These are phyloP conservation scores for Leucocoprinus sp. DNA, from an alignment of 768 basidiomycete genomes.

Conservation along the genomic window DNA sequence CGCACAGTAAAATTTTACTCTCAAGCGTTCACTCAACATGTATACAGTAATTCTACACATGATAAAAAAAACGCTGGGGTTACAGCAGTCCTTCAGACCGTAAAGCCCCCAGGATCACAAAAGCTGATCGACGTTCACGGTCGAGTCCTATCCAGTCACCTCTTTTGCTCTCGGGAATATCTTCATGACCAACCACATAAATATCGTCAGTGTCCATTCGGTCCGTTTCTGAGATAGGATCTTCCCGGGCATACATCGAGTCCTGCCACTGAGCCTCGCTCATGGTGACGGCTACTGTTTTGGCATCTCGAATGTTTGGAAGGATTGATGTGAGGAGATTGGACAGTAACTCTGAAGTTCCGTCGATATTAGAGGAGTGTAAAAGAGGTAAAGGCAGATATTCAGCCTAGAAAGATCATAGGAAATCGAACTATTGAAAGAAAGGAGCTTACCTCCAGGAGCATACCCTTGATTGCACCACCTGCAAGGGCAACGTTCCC, in stretches of 20 bases:
- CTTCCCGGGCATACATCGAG: conserved; percentile 68
- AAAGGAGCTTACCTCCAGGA: conserved; percentile 53
- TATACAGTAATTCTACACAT: background rate
- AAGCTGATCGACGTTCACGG: conserved; percentile 72
- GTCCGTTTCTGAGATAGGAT: conserved; percentile 17
- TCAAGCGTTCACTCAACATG: background rate
- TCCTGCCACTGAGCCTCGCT: conserved; percentile 78
- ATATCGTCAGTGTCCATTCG: conserved; percentile 35
- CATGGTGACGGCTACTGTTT: conserved; percentile 70
- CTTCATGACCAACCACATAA: conserved; percentile 55
- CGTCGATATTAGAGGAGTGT: conserved; percentile 54
- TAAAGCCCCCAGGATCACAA: conserved; percentile 69
- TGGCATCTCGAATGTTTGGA: conserved; percentile 65
- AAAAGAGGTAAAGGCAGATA: conserved; percentile 72
- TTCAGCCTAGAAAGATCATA: conserved; percentile 49
- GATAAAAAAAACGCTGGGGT: conserved; percentile 1
- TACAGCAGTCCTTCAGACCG: conserved; percentile 61
- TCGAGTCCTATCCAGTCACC: conserved; percentile 76
- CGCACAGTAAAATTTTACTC: background rate
- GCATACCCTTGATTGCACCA: conserved; percentile 74
- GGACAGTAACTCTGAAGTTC: conserved; percentile 66
- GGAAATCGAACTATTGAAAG: conserved; percentile 1
- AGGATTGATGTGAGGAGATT: conserved; percentile 69
- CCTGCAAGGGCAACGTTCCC: conserved; percentile 73
- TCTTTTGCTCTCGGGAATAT: conserved; percentile 35